Base-by-base conservation (phyloP, 805 yeast species). In the Hanseniaspora lindneri region DNA sequence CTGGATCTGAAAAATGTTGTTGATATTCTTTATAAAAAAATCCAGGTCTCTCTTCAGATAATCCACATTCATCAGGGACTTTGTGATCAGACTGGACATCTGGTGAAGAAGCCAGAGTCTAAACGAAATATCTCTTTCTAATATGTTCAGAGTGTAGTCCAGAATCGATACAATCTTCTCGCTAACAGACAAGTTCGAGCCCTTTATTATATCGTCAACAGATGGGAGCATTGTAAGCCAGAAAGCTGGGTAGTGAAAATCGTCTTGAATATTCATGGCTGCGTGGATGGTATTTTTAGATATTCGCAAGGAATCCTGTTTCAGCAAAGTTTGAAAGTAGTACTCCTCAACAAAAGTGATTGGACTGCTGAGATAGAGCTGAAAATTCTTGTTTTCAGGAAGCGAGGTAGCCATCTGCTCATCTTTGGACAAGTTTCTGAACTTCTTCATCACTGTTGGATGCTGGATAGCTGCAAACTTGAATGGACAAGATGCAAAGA, bases 401-500 rank as follows among this genome's bases (percentile, higher is more conserved):
- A 47, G 39, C 40, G 42, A 17, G 36, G 51, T 27, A n/a, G 39
- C 36, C 27, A 40, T 27, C 33, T 40, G 46, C 8, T 49, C 48
- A 14, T 39, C 28, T 20, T 13, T 27, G 19, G 36, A 17, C 16
- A 37, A 5, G 2, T 39, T 39, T 32, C 23, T 36, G 2, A 33
- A 30, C 23, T 40, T 51, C 5, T 35, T 46, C 2, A 49, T 14
- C 1, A 28, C 33, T 2, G 80, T 63, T 50, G 75, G 75, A 65
- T 85, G 94, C 27, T 76, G 70, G 48, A 74, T 71, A 54, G 87
- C 86, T n/a, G 82, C 78, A 35, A 61, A 53, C 55, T 74, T 77
- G 68, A 86, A 87, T 3, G 96, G 96, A 61, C 83, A 80, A 56
- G 80, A 75, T 40, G 88, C 94, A 65, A 87, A 87, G 30, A 86